Conservation (phyloP, 345 rosid species). For the Carallia pectinifolia region DNA sequence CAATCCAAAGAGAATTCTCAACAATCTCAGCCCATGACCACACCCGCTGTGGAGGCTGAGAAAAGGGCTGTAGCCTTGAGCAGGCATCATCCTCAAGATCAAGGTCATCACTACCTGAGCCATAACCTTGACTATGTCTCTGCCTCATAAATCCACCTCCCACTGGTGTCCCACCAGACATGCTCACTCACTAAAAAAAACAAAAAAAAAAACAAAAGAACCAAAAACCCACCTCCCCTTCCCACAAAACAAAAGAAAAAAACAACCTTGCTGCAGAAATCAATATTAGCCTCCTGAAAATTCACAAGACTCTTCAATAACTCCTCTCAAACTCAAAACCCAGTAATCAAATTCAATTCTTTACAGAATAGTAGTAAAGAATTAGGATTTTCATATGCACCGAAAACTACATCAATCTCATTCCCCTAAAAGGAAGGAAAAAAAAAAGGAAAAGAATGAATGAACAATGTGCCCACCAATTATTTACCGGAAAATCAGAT, state of each 20-base stretch:
- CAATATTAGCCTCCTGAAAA: conserved; percentile 1
- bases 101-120: conserved; percentile 78
- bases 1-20: conserved; percentile 85
- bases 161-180: conserved; percentile 94
- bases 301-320: neutral
- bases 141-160: conserved; percentile 90
- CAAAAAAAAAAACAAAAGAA: too few species aligned
- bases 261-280: neutral
- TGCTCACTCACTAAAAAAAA: conserved; percentile 8
- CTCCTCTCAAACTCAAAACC: conserved; percentile 15
- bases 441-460: too few species aligned
- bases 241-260: too few species aligned
- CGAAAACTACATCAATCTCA: too few species aligned
- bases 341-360: conserved; percentile 18
- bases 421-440: too few species aligned
- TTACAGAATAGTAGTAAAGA: conserved; percentile 1
- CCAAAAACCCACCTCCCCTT: too few species aligned
- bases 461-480: too few species aligned
- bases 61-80: conserved; percentile 60
- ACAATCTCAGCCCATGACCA: conserved; percentile 66
- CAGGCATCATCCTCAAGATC: conserved; percentile 92
- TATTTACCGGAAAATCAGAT: too few species aligned
- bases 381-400: neutral
- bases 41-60: conserved; percentile 36
- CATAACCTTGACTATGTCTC: conserved; percentile 92